phyloP scores from a whole-genome alignment of 306 rosid species.

The Rubus parviflorus region DNA sequence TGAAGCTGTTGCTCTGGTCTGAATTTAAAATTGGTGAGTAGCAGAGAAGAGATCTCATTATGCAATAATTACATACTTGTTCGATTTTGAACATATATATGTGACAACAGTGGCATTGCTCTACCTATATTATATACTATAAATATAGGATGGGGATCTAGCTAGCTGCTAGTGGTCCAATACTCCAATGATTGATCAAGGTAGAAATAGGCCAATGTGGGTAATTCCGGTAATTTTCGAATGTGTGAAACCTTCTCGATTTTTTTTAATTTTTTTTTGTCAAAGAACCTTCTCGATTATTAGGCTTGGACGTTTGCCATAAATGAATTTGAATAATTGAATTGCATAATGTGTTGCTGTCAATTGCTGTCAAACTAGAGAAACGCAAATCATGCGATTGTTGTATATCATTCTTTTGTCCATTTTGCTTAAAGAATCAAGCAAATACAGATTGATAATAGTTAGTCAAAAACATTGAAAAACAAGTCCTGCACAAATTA shows the following conservation, averaged over 20 bases:
- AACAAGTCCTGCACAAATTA: background rate
- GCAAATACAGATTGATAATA: background rate
- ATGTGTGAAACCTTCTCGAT: background rate
- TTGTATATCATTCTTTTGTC: background rate
- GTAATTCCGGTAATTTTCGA: too few relatives aligned
- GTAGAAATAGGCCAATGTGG: too few relatives aligned
- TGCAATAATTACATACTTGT: background rate
- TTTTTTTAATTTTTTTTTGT: too few relatives aligned
- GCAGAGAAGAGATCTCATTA: background rate
- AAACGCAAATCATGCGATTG: background rate
- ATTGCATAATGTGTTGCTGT: background rate
- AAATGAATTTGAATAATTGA: background rate
- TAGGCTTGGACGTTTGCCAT: conserved; percentile 5
- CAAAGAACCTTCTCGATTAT: background rate
- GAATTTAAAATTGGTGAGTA: background rate
- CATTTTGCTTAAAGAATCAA: background rate
- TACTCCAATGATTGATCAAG: background rate
- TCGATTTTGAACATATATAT: background rate
- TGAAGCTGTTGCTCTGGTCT: background rate
- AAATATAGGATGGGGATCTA: background rate
- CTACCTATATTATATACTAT: background rate
- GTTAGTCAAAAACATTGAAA: background rate
- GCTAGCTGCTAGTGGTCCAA: background rate
- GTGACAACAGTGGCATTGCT: background rate
- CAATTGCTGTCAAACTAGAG: background rate